Base-by-base conservation (phyloP, 140 eudicot species). In the Cichorium intybus region DNA sequence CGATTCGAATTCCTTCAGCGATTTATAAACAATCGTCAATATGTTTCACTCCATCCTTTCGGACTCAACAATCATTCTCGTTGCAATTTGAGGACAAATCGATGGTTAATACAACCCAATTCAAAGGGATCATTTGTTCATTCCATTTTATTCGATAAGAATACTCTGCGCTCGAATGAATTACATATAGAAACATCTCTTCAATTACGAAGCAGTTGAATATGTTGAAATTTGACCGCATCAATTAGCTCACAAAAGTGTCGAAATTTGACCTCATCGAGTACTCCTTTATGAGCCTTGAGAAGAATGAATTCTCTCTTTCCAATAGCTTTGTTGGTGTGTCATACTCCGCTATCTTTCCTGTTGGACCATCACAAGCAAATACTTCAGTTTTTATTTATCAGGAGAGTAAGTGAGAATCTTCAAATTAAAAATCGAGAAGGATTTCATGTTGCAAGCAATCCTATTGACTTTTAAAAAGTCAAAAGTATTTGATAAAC, bases 241-340 rank as follows among this genome's bases (percentile, higher is more conserved):
- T 60, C 22, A 16, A 11, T 37, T 50, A 16, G 61, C 47, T 75
- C 65, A 75, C 52, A 51, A 18, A 51, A 15, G 45, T 39, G 53
- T 67, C 69, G 50, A 75, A 75, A 23, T 75, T 75, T 59, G 88
- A 82, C 56, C 88, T 82, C 82, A 75, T 72, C 3, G 88, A 82
- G 77, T 82, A 82, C 73, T 82, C 88, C 71, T 60, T 75, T 29
- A 82, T 82, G 56, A 79, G 85, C 55, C 75, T 75, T 10, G 88
- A 82, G 75, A 82, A 82, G 78, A 82, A 82, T 7, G 88, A 82
- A 56, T 75, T 75, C 33, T 75, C 88, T 64, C 88, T 82, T 73
- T 82, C 88, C 29, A 82, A 70, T 33, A 82, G 80, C 75, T 65
- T 82, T 59, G 75, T 61, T 52, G 88, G 88, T 0, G 72, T 56